phyloP scores from a whole-genome alignment of 371 early-diverging fungal genomes.

The Actinomucor elegans region DNA sequence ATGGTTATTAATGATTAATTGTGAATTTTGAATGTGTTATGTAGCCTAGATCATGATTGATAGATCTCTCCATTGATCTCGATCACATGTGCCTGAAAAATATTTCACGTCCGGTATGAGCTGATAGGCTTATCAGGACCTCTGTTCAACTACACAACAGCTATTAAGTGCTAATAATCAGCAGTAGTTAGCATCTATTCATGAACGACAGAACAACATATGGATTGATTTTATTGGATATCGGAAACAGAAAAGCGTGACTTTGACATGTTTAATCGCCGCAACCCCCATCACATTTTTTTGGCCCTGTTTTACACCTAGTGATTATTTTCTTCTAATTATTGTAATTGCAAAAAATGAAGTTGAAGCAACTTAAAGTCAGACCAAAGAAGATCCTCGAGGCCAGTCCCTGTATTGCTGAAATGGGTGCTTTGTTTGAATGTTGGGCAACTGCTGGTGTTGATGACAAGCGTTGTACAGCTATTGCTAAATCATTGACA shows the following conservation, averaged over 20 bases:
- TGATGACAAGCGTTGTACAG: conserved; percentile 58
- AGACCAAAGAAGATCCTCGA: conserved; percentile 64
- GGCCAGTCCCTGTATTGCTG: conserved; percentile 63
- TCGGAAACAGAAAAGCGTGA: background rate
- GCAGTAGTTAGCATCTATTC: too few relatives aligned
- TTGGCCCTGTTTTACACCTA: conserved; percentile 10
- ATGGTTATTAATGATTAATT: too few relatives aligned
- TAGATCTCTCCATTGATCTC: too few relatives aligned
- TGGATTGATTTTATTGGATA: too few relatives aligned
- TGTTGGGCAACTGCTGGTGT: conserved; percentile 66
- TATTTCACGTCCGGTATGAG: too few relatives aligned
- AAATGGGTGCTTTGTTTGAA: conserved; percentile 69
- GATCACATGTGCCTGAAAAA: too few relatives aligned
- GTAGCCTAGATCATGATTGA: too few relatives aligned
- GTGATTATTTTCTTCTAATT: conserved; percentile 11
- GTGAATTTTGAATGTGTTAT: too few relatives aligned
- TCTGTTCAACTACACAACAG: too few relatives aligned
- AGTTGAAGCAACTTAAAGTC: conserved; percentile 66
- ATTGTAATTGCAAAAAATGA: conserved; percentile 40
- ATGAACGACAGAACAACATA: too few relatives aligned
- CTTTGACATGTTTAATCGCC: background rate
- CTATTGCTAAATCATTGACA: conserved; percentile 56
- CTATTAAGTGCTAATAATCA: too few relatives aligned
- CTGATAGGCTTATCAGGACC: too few relatives aligned
- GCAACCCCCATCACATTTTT: background rate